phyloP scores from a whole-genome alignment of 257 asterid species.

The Ocimum tenuiflorum region DNA sequence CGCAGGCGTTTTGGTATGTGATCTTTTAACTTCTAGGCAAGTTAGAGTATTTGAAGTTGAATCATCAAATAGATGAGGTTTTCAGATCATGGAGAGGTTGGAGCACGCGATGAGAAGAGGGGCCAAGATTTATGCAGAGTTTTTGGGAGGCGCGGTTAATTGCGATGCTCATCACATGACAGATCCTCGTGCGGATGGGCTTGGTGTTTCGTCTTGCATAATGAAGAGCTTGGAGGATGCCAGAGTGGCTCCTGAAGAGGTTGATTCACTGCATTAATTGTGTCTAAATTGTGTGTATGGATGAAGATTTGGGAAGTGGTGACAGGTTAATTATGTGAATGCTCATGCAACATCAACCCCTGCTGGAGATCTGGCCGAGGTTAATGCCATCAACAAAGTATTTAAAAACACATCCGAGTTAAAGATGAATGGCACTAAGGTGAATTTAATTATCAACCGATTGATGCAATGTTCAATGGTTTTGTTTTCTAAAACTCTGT shows the following conservation, averaged over 20 bases:
- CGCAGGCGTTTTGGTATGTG: conserved; percentile 55
- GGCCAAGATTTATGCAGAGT: conserved; percentile 29
- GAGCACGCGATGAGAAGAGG: conserved; percentile 37
- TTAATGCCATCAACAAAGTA: background rate
- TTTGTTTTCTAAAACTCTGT: background rate
- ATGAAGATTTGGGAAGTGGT: background rate
- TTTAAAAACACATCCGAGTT: background rate
- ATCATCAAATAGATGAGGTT: background rate
- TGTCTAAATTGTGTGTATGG: too few species aligned
- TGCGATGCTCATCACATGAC: conserved; percentile 39
- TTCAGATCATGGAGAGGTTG: conserved; percentile 35
- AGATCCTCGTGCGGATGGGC: conserved; percentile 33
- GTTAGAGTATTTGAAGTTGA: too few species aligned
- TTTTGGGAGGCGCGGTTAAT: conserved; percentile 36
- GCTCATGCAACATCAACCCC: background rate
- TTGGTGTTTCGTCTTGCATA: conserved; percentile 37
- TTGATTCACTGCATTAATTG: background rate
- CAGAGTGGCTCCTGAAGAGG: conserved; percentile 53
- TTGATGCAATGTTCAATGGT: background rate
- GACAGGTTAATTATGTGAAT: background rate
- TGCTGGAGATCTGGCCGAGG: background rate
- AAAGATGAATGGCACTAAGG: background rate
- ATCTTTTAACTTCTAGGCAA: too few species aligned
- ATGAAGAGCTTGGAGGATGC: conserved; percentile 11
- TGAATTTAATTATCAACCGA: background rate